Evolutionary conservation across 345 rosid genomes (phyloP), one percentile per base, ranked within the genome.

Genomic region (Brassica carinata): DNA sequence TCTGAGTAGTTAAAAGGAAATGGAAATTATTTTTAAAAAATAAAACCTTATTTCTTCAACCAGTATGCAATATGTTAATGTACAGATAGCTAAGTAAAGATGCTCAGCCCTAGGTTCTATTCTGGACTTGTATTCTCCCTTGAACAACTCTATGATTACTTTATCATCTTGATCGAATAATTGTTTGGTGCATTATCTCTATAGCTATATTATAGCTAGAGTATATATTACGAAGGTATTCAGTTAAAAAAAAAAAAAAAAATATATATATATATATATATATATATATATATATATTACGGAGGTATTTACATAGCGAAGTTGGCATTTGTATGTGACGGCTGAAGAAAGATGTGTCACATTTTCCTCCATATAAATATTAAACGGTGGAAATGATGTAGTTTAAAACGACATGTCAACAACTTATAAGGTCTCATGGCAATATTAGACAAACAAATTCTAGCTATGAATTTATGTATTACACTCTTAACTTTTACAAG

Each of bases 61-160:
- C 33, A 75, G 33, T 74, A 51, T 65, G 34, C n/a, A 53, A 63
- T 51, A n/a, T 74, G n/a, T 48, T 67, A 63, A 26, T 61, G 2
- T 40, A 40, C 5, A 43, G 11, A 43, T 63, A 1, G 29, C 51
- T 51, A 65, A 4, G 1, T 67, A 58, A 7, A 17, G 67, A 40
- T 61, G 74, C 51, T 40, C 58, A 45, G 48, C 40, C 61, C 40
- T 62, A 61, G 80, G 70, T 77, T 69, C 75, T 8, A 18, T 69
- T 64, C 53, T 64, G 71, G 76, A 78, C 57, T 19, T 51, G 10
- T 64, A 64, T 64, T 64, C 51, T 69, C 69, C 18, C 9, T 70
- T 65, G 76, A 77, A 34, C 76, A 14, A 77, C 29, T 53, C 71
- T 48, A 77, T 71, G 71, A 63, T 71, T 77, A 70, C 74, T 77